phyloP scores from a whole-genome alignment of 805 yeast genomes.

The Yamadazyma akitaensis region DNA sequence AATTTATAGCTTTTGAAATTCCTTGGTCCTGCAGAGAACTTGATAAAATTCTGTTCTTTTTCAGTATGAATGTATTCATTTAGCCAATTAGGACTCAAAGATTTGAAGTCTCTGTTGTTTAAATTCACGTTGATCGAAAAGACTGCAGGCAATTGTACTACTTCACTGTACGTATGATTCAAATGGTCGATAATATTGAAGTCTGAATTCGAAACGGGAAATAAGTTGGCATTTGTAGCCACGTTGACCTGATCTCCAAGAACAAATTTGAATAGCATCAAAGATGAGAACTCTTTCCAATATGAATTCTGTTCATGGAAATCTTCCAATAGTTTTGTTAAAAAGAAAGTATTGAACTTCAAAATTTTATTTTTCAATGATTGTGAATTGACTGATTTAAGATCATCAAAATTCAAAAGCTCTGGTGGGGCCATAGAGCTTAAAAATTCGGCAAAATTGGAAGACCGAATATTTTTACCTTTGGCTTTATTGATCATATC shows the following conservation, averaged over 20 bases:
- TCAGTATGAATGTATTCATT: constrained; percentile 7
- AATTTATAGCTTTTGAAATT: constrained; percentile 52
- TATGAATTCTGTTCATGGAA: constrained; percentile 25
- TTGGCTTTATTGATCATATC: constrained; percentile 87
- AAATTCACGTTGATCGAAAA: constrained; percentile 60
- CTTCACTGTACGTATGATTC: constrained; percentile 6
- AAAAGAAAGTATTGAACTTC: constrained; percentile 56
- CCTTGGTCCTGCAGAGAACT: constrained; percentile 5
- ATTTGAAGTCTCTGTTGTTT: constrained; percentile 47
- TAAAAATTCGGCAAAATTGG: constrained; percentile 60
- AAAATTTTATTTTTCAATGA: constrained; percentile 46
- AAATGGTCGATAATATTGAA: constrained; percentile 7
- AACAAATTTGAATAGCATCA: constrained; percentile 8
- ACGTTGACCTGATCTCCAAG: constrained; percentile 31
- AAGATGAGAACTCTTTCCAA: constrained; percentile 9
- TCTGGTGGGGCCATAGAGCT: constrained; percentile 49
- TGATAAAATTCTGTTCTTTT: background rate
- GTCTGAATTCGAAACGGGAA: constrained; percentile 1
- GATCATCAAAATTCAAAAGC: constrained; percentile 50
- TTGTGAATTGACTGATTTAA: constrained; percentile 40
- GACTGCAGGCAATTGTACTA: constrained; percentile 48
- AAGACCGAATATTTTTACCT: constrained; percentile 75
- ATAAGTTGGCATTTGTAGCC: constrained; percentile 4
- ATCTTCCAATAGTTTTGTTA: constrained; percentile 51
- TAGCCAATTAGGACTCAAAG: constrained; percentile 10